phyloP scores from a whole-genome alignment of 2,329 filamentous ascomycete species.

The Aspergillus chevalieri region DNA sequence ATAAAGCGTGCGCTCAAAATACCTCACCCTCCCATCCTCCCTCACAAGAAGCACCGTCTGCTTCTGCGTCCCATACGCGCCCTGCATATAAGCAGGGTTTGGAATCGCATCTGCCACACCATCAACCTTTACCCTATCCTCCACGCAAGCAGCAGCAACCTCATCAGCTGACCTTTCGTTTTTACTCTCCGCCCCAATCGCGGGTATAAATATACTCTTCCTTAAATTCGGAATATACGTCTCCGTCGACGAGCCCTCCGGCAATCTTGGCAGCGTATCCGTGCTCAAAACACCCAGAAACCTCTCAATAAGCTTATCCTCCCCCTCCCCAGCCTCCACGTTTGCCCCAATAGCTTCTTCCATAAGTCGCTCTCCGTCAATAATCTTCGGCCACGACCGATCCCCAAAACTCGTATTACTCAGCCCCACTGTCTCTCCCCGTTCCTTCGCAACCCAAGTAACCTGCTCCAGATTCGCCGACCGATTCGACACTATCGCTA shows the following conservation, averaged over 20 bases:
- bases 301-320: slow-evolving; percentile 41
- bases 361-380: slow-evolving; percentile 48
- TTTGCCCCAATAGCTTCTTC: slow-evolving; percentile 41
- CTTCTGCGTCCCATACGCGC: slow-evolving; percentile 57
- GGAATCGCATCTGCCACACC: slow-evolving; percentile 1
- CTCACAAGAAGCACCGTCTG: slow-evolving; percentile 54
- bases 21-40: slow-evolving; percentile 47
- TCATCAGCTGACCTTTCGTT: slow-evolving; percentile 27
- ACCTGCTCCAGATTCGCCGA: slow-evolving; percentile 44
- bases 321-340: slow-evolving; percentile 32
- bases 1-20: slow-evolving; percentile 54
- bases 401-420: slow-evolving; percentile 55
- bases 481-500: slow-evolving; percentile 55
- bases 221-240: slow-evolving; percentile 49
- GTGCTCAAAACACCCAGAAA: slow-evolving; percentile 46
- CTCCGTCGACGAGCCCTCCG: slow-evolving; percentile 43
- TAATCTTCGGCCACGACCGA: slow-evolving; percentile 54
- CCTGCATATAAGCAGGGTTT: slow-evolving; percentile 32
- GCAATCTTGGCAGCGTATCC: slow-evolving; percentile 49
- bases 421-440: slow-evolving; percentile 48
- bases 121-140: slow-evolving; percentile 9
- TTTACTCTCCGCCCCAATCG: slow-evolving; percentile 43
- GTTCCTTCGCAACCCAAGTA: slow-evolving; percentile 40
- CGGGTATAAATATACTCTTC: slow-evolving; percentile 54
- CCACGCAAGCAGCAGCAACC: slow-evolving; percentile 20